Conservation (phyloP, 257 asterid genomes). For the Fraxinus americana region DNA sequence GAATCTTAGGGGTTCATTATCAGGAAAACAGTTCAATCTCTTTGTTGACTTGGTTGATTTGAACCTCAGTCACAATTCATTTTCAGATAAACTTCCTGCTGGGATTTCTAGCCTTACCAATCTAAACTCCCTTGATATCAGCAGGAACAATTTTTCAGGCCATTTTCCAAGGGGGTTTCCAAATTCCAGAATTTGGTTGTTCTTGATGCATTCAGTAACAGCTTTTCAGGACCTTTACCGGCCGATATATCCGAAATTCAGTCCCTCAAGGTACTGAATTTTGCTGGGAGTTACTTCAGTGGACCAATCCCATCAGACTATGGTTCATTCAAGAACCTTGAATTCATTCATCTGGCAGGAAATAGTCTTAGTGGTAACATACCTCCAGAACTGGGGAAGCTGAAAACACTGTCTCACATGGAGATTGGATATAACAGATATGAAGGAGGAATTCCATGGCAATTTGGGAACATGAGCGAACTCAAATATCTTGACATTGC, state of each 20-base stretch:
- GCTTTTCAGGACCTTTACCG: constrained; percentile 86
- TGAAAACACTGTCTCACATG: constrained; percentile 70
- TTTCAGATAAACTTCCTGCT: constrained; percentile 64
- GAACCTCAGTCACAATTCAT: constrained; percentile 76
- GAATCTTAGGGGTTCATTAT: constrained; percentile 76
- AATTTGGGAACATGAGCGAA: constrained; percentile 76
- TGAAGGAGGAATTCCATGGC: constrained; percentile 82
- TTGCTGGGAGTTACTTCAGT: constrained; percentile 96
- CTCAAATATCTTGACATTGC: constrained; percentile 90
- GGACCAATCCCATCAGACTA: constrained; percentile 82
- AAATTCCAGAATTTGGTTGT: constrained; percentile 47
- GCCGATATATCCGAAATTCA: constrained; percentile 52
- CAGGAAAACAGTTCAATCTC: constrained; percentile 57
- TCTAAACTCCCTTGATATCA: constrained; percentile 64
- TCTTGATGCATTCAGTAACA: constrained; percentile 97
- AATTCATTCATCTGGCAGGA: constrained; percentile 87
- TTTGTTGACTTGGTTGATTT: constrained; percentile 60
- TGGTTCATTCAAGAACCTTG: constrained; percentile 65
- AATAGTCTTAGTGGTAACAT: constrained; percentile 66
- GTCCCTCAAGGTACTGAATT: constrained; percentile 63
- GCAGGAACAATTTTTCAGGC: constrained; percentile 93
- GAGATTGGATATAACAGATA: constrained; percentile 92
- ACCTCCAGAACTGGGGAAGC: constrained; percentile 72
- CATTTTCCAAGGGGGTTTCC: constrained; percentile 80
- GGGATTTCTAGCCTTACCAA: constrained; percentile 61